A percentile compares a stretch with the other conserved stretches of the same genome.
phyloP scores from a whole-genome alignment of 768 basidiomycete genomes.

The Gloeopeniophorella convolvens region DNA sequence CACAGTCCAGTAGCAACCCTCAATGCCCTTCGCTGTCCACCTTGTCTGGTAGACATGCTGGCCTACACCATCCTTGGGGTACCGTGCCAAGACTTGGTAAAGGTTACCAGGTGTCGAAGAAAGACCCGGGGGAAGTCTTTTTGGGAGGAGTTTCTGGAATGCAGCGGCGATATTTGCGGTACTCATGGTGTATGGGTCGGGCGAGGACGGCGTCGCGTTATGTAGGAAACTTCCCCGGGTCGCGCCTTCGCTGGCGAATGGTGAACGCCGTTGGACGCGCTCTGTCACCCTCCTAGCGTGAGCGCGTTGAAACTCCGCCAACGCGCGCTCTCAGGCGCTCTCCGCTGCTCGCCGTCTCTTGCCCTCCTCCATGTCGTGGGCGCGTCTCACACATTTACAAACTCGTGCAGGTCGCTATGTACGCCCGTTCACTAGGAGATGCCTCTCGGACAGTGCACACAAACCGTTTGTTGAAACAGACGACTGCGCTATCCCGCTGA shows the following conservation, averaged over 20 bases:
- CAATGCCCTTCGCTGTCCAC: slow-evolving; percentile 65
- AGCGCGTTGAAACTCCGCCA: slow-evolving; percentile 13
- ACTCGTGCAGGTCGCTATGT: neutral
- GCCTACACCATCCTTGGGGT: slow-evolving; percentile 62
- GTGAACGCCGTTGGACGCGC: too few species aligned
- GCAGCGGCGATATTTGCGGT: slow-evolving; percentile 23
- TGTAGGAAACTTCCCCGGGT: too few species aligned
- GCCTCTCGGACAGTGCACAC: neutral
- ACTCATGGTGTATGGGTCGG: too few species aligned
- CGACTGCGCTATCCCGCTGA: slow-evolving; percentile 53
- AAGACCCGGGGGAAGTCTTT: slow-evolving; percentile 53
- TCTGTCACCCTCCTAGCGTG: too few species aligned
- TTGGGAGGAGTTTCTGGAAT: slow-evolving; percentile 54
- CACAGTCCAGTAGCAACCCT: slow-evolving; percentile 66
- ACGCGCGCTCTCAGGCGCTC: too few species aligned
- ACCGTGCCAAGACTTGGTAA: slow-evolving; percentile 64
- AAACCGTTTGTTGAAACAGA: slow-evolving; percentile 35
- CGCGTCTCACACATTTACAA: neutral
- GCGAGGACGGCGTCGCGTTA: too few species aligned
- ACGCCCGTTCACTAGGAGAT: neutral
- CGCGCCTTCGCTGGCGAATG: too few species aligned
- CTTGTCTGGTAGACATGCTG: slow-evolving; percentile 63
- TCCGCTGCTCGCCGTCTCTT: too few species aligned
- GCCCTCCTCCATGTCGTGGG: neutral
- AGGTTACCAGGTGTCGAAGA: slow-evolving; percentile 53